Conservation (phyloP, 2,329 filamentous ascomycete species). For the Colletotrichum limetticola region DNA sequence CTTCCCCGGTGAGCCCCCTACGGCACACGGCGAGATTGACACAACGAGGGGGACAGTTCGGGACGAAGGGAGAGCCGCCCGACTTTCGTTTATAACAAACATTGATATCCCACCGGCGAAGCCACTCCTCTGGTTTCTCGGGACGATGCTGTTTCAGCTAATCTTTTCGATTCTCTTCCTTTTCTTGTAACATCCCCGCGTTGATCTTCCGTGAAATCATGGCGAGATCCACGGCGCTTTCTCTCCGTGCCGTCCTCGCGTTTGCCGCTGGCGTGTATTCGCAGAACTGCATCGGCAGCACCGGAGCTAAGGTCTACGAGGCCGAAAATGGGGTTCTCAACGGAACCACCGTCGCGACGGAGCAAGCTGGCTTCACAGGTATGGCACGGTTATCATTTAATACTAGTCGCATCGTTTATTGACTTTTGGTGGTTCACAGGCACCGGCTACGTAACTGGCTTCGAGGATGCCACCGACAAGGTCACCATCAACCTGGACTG, state of each 20-base stretch:
- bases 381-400: neutral
- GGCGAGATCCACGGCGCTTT: slow-evolving; percentile 23
- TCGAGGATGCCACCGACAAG: slow-evolving; percentile 53
- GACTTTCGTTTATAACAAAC: neutral
- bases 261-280: slow-evolving; percentile 30
- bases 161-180: neutral
- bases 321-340: slow-evolving; percentile 54
- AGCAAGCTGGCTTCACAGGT: slow-evolving; percentile 52
- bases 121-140: neutral
- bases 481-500: slow-evolving; percentile 53
- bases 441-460: slow-evolving; percentile 58
- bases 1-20: neutral
- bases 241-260: slow-evolving; percentile 15
- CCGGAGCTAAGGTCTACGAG: slow-evolving; percentile 41
- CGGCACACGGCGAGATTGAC: slow-evolving; percentile 17
- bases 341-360: slow-evolving; percentile 52
- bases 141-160: neutral
- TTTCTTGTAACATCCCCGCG: neutral
- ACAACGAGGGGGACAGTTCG: neutral
- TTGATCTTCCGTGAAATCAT: slow-evolving; percentile 16
- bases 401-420: neutral
- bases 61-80: neutral
- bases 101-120: slow-evolving; percentile 6
- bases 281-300: slow-evolving; percentile 27
- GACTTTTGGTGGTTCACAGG: slow-evolving; percentile 41